These are phyloP conservation scores for Arabidopsis lyrata DNA, from an alignment of 441 rosid genomes.

Conservation along the genomic window DNA sequence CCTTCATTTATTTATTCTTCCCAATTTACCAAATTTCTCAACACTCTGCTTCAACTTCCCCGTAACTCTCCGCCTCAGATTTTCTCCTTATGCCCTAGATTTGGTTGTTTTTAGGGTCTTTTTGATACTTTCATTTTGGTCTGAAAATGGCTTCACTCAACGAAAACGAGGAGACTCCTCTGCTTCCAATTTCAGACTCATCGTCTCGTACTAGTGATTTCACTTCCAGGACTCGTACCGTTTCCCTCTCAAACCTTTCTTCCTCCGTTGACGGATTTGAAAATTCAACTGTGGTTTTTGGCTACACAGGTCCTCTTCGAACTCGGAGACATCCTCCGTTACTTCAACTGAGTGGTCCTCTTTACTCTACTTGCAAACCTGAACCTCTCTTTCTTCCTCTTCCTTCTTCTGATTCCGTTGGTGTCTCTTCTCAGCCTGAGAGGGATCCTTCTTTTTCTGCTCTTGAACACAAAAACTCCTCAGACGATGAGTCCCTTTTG, in stretches of 20 bases:
- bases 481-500: conserved; percentile 45
- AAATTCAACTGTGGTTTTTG: conserved; percentile 46
- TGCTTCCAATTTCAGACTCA: conserved; percentile 55
- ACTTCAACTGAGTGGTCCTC: conserved; percentile 73
- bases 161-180: conserved; percentile 72
- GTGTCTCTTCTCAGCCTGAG: conserved; percentile 43
- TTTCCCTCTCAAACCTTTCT: conserved; percentile 62
- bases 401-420: conserved; percentile 40
- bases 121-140: too few species aligned
- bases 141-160: conserved; percentile 22
- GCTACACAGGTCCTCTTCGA: conserved; percentile 79
- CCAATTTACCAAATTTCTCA: too few species aligned
- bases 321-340: conserved; percentile 58
- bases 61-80: too few species aligned
- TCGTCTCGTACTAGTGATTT: conserved; percentile 39
- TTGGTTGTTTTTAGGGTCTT: too few species aligned
- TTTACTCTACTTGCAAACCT: conserved; percentile 48
- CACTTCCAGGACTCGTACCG: conserved; percentile 58
- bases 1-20: too few species aligned
- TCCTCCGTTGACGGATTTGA: conserved; percentile 47
- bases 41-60: too few species aligned
- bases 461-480: conserved; percentile 50
- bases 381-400: conserved; percentile 41
- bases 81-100: too few species aligned
- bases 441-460: conserved; percentile 58